Evolutionary conservation across 2,329 filamentous ascomycete genomes (phyloP), one percentile per base, ranked within the genome.

Genomic region (Xylariaceae sp.): DNA sequence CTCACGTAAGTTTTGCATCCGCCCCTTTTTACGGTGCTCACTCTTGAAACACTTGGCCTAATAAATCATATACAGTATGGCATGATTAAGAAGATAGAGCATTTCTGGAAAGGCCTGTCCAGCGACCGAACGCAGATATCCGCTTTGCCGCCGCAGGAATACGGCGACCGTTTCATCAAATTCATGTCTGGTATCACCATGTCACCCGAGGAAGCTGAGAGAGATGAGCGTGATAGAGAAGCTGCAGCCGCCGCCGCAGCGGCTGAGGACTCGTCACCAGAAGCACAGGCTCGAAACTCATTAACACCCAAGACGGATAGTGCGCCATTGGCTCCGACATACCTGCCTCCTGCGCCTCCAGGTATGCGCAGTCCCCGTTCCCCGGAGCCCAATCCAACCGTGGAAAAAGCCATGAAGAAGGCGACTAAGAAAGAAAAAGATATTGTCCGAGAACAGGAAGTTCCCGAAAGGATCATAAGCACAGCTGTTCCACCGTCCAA

Each of bases 31-130:
- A 18, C 4, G n/a, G 16, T 26, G 11, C 7, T 3, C 18, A 9
- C 6, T 26, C 18, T 26, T 11, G 22, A 16, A 37, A 29, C 18
- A 7, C 38, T 19, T 51, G 53, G 38, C 58, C 47, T 50, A 44
- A 48, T 32, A 31, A 19, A 37, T 12, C 39, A 13, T 38, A 19
- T 38, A 19, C 55, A 95, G 88, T 98, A 97, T 64, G 89, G 89
- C 52, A 81, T 90, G 50, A 79, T 95, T 65, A 98, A 98, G 69
- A 91, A 93, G 61, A 79, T 91, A 47, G 93, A 98, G 65, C 85
- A 97, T 66, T 93, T 97, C 67, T 93, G 90, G 85, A 98, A 98
- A 71, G 91, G 93, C 29, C 71, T 97, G 44, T 88, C 85, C 2
- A 79, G 82, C 55, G 87, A 93, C 55, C 83, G 88, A 55, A 81